Conservation (phyloP, 1,284 basidiomycete genomes). For the Microbotryum saponariae region DNA sequence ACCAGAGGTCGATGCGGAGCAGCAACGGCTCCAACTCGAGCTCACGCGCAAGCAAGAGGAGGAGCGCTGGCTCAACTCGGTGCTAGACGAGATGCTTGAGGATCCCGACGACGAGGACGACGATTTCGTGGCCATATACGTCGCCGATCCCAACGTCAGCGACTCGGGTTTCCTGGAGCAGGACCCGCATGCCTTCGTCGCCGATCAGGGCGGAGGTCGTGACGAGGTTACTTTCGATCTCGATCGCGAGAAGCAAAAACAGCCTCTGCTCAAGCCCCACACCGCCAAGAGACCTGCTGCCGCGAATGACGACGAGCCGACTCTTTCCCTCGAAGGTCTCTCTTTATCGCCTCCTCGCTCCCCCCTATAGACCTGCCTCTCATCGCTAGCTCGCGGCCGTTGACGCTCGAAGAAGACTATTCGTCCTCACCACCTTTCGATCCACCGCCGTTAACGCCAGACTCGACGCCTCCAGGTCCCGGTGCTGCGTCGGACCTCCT, state of each 20-base stretch:
- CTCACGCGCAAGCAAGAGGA: conserved; percentile 4
- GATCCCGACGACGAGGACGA: conserved; percentile 2
- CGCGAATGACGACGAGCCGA: background rate
- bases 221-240: background rate
- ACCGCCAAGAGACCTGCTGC: background rate
- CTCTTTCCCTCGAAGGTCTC: background rate
- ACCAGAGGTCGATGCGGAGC: background rate
- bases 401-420: background rate
- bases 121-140: conserved; percentile 1
- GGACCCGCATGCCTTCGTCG: no score
- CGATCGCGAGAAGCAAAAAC: background rate
- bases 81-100: conserved; percentile 9
- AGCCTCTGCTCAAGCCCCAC: background rate
- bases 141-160: background rate
- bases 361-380: background rate
- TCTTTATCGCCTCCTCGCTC: background rate
- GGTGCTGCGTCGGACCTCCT: background rate
- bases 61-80: conserved; percentile 7
- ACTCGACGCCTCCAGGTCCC: background rate
- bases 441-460: background rate
- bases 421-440: background rate
- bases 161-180: conserved; percentile 2
- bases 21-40: background rate
- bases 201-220: background rate
- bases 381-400: background rate